Conservation (phyloP, 2,329 filamentous ascomycete species). For the Venturia aucupariae region DNA sequence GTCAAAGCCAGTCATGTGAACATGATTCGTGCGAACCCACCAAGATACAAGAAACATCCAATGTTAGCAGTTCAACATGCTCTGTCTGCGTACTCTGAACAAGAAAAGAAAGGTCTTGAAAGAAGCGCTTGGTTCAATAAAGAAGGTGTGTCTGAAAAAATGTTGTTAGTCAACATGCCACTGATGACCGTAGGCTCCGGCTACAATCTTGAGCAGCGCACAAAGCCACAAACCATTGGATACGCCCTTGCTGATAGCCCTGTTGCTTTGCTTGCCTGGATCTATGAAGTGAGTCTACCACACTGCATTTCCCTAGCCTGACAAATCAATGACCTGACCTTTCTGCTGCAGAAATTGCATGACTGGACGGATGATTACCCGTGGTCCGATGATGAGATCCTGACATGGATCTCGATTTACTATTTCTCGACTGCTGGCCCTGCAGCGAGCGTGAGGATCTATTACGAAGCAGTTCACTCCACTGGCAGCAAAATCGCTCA, state of each 20-base stretch:
- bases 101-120: slow-evolving; percentile 43
- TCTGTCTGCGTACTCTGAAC: slow-evolving; percentile 42
- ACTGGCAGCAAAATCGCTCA: slow-evolving; percentile 14
- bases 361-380: slow-evolving; percentile 65
- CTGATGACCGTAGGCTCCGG: slow-evolving; percentile 24
- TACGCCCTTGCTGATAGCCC: slow-evolving; percentile 63
- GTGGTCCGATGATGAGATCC: slow-evolving; percentile 68
- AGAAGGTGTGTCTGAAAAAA: slow-evolving; percentile 33
- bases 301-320: not conserved
- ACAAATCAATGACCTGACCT: not conserved
- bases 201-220: slow-evolving; percentile 53
- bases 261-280: slow-evolving; percentile 63
- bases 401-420: slow-evolving; percentile 68
- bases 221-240: slow-evolving; percentile 63
- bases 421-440: slow-evolving; percentile 62
- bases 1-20: slow-evolving; percentile 56
- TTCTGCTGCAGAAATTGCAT: slow-evolving; percentile 49
- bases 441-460: slow-evolving; percentile 58
- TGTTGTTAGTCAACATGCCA: slow-evolving; percentile 13
- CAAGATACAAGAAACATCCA: slow-evolving; percentile 44
- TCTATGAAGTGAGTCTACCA: slow-evolving; percentile 47
- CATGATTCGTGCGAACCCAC: slow-evolving; percentile 40
- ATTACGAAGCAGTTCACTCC: slow-evolving; percentile 55
- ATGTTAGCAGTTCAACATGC: slow-evolving; percentile 48
- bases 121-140: slow-evolving; percentile 48